A percentile compares a stretch with the other conserved stretches of the same genome.
Evolutionary conservation across 192 early-diverging fungal genomes (phyloP).

Genomic region (Coemansia sp.): DNA sequence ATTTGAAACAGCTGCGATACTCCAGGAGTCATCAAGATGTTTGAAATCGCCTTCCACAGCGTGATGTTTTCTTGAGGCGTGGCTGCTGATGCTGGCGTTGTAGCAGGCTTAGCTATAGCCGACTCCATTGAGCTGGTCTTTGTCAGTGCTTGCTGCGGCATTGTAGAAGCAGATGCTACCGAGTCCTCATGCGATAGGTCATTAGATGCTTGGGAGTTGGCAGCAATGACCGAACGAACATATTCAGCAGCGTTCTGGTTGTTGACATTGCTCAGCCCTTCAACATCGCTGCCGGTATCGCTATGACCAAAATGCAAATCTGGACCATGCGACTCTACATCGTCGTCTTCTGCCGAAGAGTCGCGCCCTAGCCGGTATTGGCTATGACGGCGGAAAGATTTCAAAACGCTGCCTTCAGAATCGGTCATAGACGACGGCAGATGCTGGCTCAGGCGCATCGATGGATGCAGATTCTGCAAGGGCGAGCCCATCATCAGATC

Average conservation of each 20-base stretch:
- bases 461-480: conserved; percentile 20
- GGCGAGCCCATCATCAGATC: conserved; percentile 42
- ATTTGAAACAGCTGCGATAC: conserved; percentile 48
- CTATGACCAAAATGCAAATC: conserved; percentile 50
- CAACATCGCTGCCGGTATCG: conserved; percentile 42
- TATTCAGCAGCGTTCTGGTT: conserved; percentile 23
- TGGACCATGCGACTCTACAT: conserved; percentile 34
- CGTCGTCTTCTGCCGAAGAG: conserved; percentile 44
- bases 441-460: conserved; percentile 12
- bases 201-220: conserved; percentile 1
- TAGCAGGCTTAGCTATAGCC: conserved; percentile 5
- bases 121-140: conserved; percentile 35
- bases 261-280: conserved; percentile 11
- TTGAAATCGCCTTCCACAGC: conserved; percentile 47
- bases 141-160: conserved; percentile 12
- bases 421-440: conserved; percentile 16
- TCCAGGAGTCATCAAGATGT: conserved; percentile 32
- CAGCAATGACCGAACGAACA: conserved; percentile 26
- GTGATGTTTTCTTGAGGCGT: conserved; percentile 36
- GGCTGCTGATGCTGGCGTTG: neutral
- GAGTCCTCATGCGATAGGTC: conserved; percentile 22
- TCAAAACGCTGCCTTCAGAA: conserved; percentile 28
- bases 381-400: conserved; percentile 21
- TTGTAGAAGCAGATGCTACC: conserved; percentile 15
- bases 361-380: conserved; percentile 20